Conservation (phyloP, 208 protist genomes). For the Wallacemonas sp. region DNA sequence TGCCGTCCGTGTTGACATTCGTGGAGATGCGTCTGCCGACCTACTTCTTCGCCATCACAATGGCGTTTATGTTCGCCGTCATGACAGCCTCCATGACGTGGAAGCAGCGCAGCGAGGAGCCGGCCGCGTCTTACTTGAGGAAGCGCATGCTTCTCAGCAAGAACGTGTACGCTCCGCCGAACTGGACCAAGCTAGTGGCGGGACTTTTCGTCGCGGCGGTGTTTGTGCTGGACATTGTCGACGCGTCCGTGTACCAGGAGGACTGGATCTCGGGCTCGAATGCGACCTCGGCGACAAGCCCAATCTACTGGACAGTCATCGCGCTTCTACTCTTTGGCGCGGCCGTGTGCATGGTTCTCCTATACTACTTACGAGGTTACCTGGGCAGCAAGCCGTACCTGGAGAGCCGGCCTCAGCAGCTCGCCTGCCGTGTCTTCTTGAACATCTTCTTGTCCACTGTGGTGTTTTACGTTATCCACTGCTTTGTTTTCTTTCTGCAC, state of each 20-base stretch:
- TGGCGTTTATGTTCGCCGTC: constrained; percentile 84
- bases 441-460: constrained; percentile 54
- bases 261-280: constrained; percentile 17
- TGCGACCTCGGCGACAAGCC: neutral
- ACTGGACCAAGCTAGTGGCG: constrained; percentile 69
- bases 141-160: constrained; percentile 27
- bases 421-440: constrained; percentile 79
- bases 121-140: neutral
- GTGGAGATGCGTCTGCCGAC: constrained; percentile 72
- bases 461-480: constrained; percentile 54
- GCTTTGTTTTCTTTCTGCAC: constrained; percentile 41
- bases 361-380: constrained; percentile 64
- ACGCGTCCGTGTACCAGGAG: constrained; percentile 19
- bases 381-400: constrained; percentile 83
- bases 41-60: constrained; percentile 68
- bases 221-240: constrained; percentile 50
- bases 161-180: constrained; percentile 72
- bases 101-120: constrained; percentile 12
- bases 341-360: constrained; percentile 46
- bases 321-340: constrained; percentile 42
- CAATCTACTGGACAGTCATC: constrained; percentile 32
- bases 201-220: constrained; percentile 44
- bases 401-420: constrained; percentile 79
- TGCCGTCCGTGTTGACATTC: constrained; percentile 61
- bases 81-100: constrained; percentile 80